Conservation (phyloP, 2,329 filamentous ascomycete genomes). For the Aspergillus transmontanensis region DNA sequence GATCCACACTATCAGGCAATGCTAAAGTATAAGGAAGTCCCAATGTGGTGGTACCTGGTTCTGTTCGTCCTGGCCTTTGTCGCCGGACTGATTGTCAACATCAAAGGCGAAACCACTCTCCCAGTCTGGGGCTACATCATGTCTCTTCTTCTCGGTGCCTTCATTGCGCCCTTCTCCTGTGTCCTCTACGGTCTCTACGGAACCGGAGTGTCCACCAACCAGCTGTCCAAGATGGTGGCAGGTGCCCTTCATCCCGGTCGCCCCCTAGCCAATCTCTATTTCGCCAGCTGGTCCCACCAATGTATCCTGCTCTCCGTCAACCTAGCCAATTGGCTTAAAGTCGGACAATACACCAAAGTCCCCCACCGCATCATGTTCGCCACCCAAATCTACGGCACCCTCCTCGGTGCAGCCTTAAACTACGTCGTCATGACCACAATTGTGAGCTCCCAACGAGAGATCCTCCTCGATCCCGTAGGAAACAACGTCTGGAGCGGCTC, state of each 20-base stretch:
- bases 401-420: constrained; percentile 57
- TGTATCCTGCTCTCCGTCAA: constrained; percentile 30
- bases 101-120: constrained; percentile 51
- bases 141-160: constrained; percentile 41
- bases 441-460: constrained; percentile 51
- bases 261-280: constrained; percentile 29
- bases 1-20: constrained; percentile 29
- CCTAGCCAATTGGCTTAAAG: constrained; percentile 25
- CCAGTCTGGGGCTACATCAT: constrained; percentile 54
- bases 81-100: constrained; percentile 50
- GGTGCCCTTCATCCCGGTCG: constrained; percentile 28
- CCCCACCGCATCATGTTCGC: constrained; percentile 58
- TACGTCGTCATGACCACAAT: constrained; percentile 61
- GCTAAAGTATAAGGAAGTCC: constrained; percentile 30
- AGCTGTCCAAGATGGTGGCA: constrained; percentile 32
- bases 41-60: constrained; percentile 51
- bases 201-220: constrained; percentile 22
- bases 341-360: constrained; percentile 51
- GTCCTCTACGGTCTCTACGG: constrained; percentile 24
- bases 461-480: constrained; percentile 51
- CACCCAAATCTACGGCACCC: constrained; percentile 59
- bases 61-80: constrained; percentile 50
- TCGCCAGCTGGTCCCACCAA: constrained; percentile 32
- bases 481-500: constrained; percentile 58
- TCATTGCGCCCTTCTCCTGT: constrained; percentile 53